phyloP scores from a whole-genome alignment of 192 early-diverging fungal genomes.

The Pilobolus umbonatus region DNA sequence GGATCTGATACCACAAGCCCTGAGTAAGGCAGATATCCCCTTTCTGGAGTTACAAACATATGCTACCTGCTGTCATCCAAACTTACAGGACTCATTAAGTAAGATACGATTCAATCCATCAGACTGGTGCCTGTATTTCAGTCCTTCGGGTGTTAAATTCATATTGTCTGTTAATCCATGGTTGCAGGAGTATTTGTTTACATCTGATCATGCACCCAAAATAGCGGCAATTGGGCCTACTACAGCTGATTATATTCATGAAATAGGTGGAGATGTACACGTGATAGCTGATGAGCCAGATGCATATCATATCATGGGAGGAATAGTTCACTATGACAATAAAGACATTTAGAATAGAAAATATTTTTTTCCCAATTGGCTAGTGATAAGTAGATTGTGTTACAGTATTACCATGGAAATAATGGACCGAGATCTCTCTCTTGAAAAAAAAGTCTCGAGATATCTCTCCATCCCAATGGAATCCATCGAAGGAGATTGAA shows the following conservation, averaged over 20 bases:
- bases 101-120: not conserved
- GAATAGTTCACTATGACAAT: constrained; percentile 19
- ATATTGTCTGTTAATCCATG: constrained; percentile 19
- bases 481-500: no score
- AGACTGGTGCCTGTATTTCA: constrained; percentile 56
- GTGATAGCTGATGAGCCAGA: constrained; percentile 34
- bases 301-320: constrained; percentile 15
- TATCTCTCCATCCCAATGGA: no score
- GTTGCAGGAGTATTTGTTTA: constrained; percentile 3
- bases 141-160: constrained; percentile 50
- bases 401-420: no score
- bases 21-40: constrained; percentile 20
- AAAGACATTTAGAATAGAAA: no score
- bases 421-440: no score
- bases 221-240: constrained; percentile 48
- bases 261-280: constrained; percentile 15
- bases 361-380: no score
- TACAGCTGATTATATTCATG: constrained; percentile 25
- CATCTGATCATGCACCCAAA: constrained; percentile 1
- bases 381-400: no score
- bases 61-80: constrained; percentile 21
- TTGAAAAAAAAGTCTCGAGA: no score
- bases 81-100: constrained; percentile 17
- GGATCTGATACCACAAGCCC: constrained; percentile 30
- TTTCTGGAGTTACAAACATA: constrained; percentile 40